Evolutionary conservation across 495 filamentous ascomycete genomes (phyloP).

Genomic region (Annulohypoxylon maeteangense): DNA sequence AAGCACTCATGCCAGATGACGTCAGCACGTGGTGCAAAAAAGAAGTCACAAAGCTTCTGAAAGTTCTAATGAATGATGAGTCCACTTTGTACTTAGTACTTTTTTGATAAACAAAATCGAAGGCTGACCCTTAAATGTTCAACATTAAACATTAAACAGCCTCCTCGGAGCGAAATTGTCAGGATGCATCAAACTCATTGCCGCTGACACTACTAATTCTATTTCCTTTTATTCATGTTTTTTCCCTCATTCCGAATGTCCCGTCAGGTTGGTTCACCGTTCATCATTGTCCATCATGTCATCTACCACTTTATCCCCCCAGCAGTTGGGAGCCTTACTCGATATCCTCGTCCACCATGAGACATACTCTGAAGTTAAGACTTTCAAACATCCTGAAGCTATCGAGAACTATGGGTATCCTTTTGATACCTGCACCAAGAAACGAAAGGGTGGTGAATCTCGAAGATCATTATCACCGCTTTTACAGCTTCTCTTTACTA

Average conservation of each 20-base stretch:
- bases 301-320: constrained; percentile 50
- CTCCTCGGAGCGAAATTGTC: not conserved
- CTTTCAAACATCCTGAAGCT: constrained; percentile 64
- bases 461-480: constrained; percentile 61
- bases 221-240: not conserved
- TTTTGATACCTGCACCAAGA: constrained; percentile 47
- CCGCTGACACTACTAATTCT: not conserved
- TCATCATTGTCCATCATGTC: constrained; percentile 25
- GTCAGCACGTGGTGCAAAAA: constrained; percentile 15
- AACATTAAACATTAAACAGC: not conserved
- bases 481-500: constrained; percentile 66
- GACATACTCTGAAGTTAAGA: constrained; percentile 69
- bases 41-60: constrained; percentile 1
- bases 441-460: constrained; percentile 6
- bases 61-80: not conserved
- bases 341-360: constrained; percentile 74
- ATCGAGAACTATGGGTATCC: constrained; percentile 70
- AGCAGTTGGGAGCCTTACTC: constrained; percentile 68
- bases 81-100: constrained; percentile 4
- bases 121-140: not conserved
- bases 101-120: not conserved
- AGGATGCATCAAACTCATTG: constrained; percentile 5
- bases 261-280: not conserved
- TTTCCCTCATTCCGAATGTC: not conserved
- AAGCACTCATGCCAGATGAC: constrained; percentile 20